Evolutionary conservation across 495 filamentous ascomycete genomes (phyloP), one percentile per base, ranked within the genome.

Genomic region (Lasiosphaeria hispida): DNA sequence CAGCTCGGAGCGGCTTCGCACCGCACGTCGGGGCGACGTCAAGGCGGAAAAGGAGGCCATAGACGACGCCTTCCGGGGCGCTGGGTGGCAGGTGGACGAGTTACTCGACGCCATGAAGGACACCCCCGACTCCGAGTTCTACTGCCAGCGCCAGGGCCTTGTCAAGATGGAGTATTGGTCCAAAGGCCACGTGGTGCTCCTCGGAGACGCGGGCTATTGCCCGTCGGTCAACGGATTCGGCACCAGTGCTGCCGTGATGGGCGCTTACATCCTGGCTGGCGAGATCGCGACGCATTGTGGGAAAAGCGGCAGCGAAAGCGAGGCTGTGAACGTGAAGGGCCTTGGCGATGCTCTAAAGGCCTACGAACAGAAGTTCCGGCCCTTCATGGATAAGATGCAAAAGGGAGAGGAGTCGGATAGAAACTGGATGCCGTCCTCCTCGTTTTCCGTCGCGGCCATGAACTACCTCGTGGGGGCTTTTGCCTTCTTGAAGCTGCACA

Each of bases 161-260:
- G 38, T 80, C 55, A 38, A 45, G 38, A 69, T 62, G 43, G 58
- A 63, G 17, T 61, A 58, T 10, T 81, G 75, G 75, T 75, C 64
- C 18, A 59, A 63, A 10, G 76, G 77, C 6, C 72, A 76, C 4
- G 69, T 82, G 14, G 74, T 72, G 0, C 69, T 83, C 2, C 11
- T 85, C 9, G 83, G 81, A 10, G 82, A 85, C 62, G 77, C 82
- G 10, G 59, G 5, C 45, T 61, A 61, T 38, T 61, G 59, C 34
- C 33, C 59, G 10, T 56, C 59, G 15, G 45, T 30, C 3, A 11
- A 52, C 40, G 62, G 62, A 1, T 67, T 63, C 62, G 67, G 67
- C 7, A 65, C 67, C 1, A 62, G 64, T 7, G 58, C 61, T 41
- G 64, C 59, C 34, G 39, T 67, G 17, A 47, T 61, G 44, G 67